Evolutionary conservation across 2,329 filamentous ascomycete genomes (phyloP), one percentile per base, ranked within the genome.

Genomic region (Paraconiothyrium brasiliense): DNA sequence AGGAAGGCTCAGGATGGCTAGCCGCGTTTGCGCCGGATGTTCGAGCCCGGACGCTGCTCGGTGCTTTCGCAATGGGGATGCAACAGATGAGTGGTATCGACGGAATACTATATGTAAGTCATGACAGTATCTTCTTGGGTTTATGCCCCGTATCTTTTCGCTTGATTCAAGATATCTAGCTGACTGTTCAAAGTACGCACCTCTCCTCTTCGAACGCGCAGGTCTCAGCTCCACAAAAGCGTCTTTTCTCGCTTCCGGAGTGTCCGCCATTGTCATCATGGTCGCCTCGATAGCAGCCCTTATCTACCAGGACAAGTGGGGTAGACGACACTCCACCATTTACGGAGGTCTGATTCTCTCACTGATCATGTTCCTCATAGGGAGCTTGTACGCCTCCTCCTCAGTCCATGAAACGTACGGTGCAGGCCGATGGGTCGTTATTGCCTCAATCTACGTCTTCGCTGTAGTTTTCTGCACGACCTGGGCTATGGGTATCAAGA

Each of bases 71-170:
- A 54, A 83, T 89, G 71, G 83, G 80, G 1, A 86, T 88, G 81
- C 82, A 86, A 32, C 88, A 90, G 66, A 76, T 89, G 0, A 85
- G 81, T 35, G 87, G 88, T 0, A 89, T 90, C 51, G 88, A 90
- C 65, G 87, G 85, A 0, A 82, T 89, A 6, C 79, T 88, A 27
- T 89, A 88, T 61, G 85, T 86, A 70, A 71, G 82, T 78, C 2
- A 11, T 13, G 24, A 10, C 10, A 14, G 35, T 10, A 8, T 37
- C 2, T 37, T 11, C 35, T 37, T 1, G 11, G 35, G 35, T 1
- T 37, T 10, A 3, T 3, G 10, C 8, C 35, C 35, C 35, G 35
- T 37, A 9, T 27, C 3, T 16, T 10, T 20, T 3, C 41, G 13
- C 35, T 37, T 49, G 11, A 27, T 20, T 35, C 43, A 41, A 62